phyloP scores from a whole-genome alignment of 2,329 filamentous ascomycete species.

The Lachnum nothofagi region DNA sequence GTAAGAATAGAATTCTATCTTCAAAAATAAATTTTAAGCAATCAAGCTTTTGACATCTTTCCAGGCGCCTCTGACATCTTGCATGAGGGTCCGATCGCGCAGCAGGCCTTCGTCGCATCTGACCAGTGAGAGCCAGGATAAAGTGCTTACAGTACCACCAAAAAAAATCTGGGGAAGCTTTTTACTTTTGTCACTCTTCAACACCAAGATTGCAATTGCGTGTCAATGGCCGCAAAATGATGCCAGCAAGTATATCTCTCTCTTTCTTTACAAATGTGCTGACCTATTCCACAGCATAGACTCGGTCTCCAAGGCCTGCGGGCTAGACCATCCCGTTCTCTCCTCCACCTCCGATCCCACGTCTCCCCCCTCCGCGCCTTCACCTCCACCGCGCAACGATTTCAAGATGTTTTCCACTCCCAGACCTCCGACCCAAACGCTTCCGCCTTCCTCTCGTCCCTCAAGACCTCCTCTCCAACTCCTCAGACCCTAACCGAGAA shows the following conservation, averaged over 20 bases:
- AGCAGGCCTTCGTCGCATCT: not conserved
- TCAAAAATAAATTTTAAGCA: no score
- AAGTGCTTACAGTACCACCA: not conserved
- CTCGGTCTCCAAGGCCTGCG: conserved; percentile 29
- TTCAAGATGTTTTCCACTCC: conserved; percentile 56
- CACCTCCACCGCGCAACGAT: conserved; percentile 30
- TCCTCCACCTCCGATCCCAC: conserved; percentile 22
- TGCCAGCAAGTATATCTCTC: conserved; percentile 19
- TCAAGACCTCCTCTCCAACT: conserved; percentile 35
- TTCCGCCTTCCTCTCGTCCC: conserved; percentile 50
- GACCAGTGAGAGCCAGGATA: conserved; percentile 4
- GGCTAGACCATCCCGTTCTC: conserved; percentile 25
- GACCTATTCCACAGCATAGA: conserved; percentile 18
- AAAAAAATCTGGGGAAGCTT: conserved; percentile 14
- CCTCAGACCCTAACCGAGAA: conserved; percentile 86
- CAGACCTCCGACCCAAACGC: conserved; percentile 52
- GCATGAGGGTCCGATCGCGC: not conserved
- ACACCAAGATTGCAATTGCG: conserved; percentile 5
- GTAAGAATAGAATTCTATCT: no score
- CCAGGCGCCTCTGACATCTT: not conserved
- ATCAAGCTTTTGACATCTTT: not conserved
- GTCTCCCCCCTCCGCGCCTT: conserved; percentile 23
- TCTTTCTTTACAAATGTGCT: not conserved
- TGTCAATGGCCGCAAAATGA: conserved; percentile 26
- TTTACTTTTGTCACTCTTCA: conserved; percentile 1